Base-by-base conservation (phyloP, 1,139 yeast genomes). In the Debaryomyces sp. region DNA sequence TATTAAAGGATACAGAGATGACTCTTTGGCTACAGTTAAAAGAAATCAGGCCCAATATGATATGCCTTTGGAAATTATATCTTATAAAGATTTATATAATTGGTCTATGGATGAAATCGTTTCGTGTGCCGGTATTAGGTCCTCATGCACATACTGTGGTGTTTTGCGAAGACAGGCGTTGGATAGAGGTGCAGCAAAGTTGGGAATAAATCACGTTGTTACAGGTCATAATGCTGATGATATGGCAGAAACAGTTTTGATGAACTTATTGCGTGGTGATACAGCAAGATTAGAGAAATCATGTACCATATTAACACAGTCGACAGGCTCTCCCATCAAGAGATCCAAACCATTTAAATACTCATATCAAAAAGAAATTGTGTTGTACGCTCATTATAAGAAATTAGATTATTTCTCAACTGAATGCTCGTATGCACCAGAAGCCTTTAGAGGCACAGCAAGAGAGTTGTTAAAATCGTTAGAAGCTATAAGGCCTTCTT, bases 101-200 rank as follows among this genome's bases (percentile, higher is more conserved):
- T 95, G 99, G 99, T 89, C 96, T 8, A 94, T 95, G 99, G 99
- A 95, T 70, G 96, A 91, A 61, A 90, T 95, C 46, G 99, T 95
- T 1, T 85, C 94, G 1, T 90, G 96, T 66, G 95, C 97, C 1
- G 99, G 99, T 8, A 86, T 89, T 45, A 80, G 96, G 64, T 90
- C 91, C 55, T 90, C 96, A 62, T 95, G 99, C 69, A 95, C 99
- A 0, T 95, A 94, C 65, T 95, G 99, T 73, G 99, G 99, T 44
- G 99, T 95, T 9, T 82, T 95, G 51, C 77, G 99, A 65, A 80
- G 99, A 57, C 99, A 95, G 67, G 98, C 99, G 0, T 73, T 95
- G 45, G 99, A 95, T 67, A 76, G 99, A 57, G 99, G 99, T 1
- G 97, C 98, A 1, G 86, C 89, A n/a, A 87, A 85, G 61, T 72